Evolutionary conservation across 2,329 filamentous ascomycete species (phyloP), one percentile per base, ranked within the genome.

Genomic region (Pseudogymnoascus destructans): DNA sequence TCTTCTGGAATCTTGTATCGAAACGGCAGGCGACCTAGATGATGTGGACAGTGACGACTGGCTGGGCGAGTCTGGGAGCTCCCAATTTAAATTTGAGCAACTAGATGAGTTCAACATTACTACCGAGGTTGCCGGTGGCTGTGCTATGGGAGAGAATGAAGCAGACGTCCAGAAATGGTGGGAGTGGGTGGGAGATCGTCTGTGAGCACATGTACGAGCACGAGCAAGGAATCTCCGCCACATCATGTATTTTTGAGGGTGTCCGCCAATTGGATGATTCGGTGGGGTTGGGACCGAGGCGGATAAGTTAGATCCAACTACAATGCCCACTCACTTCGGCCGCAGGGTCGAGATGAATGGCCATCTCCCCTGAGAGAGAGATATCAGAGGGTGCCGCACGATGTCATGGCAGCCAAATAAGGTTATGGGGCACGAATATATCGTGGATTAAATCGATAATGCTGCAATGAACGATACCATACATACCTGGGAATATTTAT

Each of bases 131-230:
- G 68, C 86, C 11, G 86, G 87, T 0, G 92, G 91, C 8, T 91
- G 83, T 71, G 82, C 85, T 61, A 68, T 74, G 70, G 69, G 80
- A 70, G 67, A 75, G 30, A 80, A 86, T 58, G 84, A 79, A 8
- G 77, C 84, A n/a, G 85, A 85, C 23, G 82, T 89, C 30, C 83
- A 86, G 59, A 85, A 81, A 70, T 96, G 92, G 91, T 95, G 90
- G 81, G 80, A 81, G 66, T 97, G 92, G 92, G 84, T 97, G 68
- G 88, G 84, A 1, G 79, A 85, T 68, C 82, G 85, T 67, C 73
- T 95, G 65, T 93, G 71, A 73, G 57, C n/a, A 23, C n/a, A 17
- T 54, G 4, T 40, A 13, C 56, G 10, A 58, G 19, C 13, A 35
- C 2, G 19, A 57, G 15, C 5, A 21, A 11, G 21, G 7, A 19